Evolutionary conservation across 371 early-diverging fungal genomes (phyloP), one percentile per base, ranked within the genome.

Genomic region (Mucor sp.): DNA sequence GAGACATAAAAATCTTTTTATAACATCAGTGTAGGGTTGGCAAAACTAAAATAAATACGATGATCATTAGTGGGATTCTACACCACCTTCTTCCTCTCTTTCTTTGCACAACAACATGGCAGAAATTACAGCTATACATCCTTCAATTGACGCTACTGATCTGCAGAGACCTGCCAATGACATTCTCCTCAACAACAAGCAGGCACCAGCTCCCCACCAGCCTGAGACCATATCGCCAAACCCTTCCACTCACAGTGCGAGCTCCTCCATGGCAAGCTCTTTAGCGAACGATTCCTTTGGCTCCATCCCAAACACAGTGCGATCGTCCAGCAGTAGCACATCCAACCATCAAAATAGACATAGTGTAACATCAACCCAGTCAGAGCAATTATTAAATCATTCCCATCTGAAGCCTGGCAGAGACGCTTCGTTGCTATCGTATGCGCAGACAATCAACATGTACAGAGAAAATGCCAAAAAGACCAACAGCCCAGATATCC

Each of bases 381-480:
- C 50, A 50, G 74, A 74, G 19, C 75, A 60, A 37, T 58, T 76
- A n/a, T 76, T 88, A 25, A 82, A 85, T 30, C 87, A 88, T 53
- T 82, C 83, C 6, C 89, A 88, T 67, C 72, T 88, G 12, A 85
- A 83, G 64, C 87, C 87, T 19, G 87, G 89, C 6, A 74, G 81
- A 53, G 84, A 85, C 56, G 89, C 89, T 0, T 83, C 85, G 0
- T 59, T 89, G 6, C 70, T 90, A 5, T 84, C 90, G 3, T 84
- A 89, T 55, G 85, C 86, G 27, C 85, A 89, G 62, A 89, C 91
- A 0, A 77, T 94, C 56, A 89, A 91, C 75, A 80, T 88, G 81
- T 92, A 92, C 68, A 77, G 93, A 37, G 88, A 90, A 67, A 92
- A 92, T 66, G 92, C 90, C 39, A 91, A 90, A 76, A 88, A 88